These are phyloP conservation scores for Neofusicoccum kwambonambiense DNA, from an alignment of 2,329 filamentous ascomycete species.

Conservation along the genomic window DNA sequence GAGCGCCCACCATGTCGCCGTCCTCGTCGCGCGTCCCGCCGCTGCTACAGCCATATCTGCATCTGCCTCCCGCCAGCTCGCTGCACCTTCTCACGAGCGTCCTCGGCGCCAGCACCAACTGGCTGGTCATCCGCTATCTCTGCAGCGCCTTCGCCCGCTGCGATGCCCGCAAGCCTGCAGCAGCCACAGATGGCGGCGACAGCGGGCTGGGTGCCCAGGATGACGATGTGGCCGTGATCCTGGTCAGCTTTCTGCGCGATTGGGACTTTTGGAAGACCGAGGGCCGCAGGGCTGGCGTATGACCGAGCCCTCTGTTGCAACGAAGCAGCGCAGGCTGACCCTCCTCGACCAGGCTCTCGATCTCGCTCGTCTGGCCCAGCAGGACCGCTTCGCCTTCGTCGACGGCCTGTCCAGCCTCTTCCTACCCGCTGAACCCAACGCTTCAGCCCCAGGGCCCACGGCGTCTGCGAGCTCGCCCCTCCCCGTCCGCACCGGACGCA, in stretches of 20 bases:
- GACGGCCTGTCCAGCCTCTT: slow-evolving; percentile 70
- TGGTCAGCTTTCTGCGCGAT: slow-evolving; percentile 82
- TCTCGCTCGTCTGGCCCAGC: slow-evolving; percentile 58
- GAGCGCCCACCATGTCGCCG: slow-evolving; percentile 29
- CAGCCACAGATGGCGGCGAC: slow-evolving; percentile 27
- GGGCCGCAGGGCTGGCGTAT: slow-evolving; percentile 61
- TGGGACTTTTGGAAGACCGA: slow-evolving; percentile 75
- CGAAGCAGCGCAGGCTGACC: not conserved
- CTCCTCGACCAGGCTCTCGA: slow-evolving; percentile 61
- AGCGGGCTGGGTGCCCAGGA: slow-evolving; percentile 33
- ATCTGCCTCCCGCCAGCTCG: slow-evolving; percentile 51
- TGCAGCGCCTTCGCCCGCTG: slow-evolving; percentile 44
- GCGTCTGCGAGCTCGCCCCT: not conserved
- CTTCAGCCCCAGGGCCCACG: not conserved
- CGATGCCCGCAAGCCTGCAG: slow-evolving; percentile 20
- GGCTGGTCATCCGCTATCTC: slow-evolving; percentile 55
- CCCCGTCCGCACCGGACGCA: slow-evolving; percentile 19
- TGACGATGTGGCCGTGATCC: slow-evolving; percentile 53
- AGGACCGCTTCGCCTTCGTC: slow-evolving; percentile 67
- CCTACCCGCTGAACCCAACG: slow-evolving; percentile 21
- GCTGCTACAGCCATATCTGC: slow-evolving; percentile 64
- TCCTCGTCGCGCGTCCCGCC: slow-evolving; percentile 55
- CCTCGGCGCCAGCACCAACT: slow-evolving; percentile 52
- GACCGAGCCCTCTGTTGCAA: slow-evolving; percentile 22
- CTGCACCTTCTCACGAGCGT: slow-evolving; percentile 69